phyloP scores from a whole-genome alignment of 2,329 filamentous ascomycete genomes.

The Lasiodiplodia citricola region DNA sequence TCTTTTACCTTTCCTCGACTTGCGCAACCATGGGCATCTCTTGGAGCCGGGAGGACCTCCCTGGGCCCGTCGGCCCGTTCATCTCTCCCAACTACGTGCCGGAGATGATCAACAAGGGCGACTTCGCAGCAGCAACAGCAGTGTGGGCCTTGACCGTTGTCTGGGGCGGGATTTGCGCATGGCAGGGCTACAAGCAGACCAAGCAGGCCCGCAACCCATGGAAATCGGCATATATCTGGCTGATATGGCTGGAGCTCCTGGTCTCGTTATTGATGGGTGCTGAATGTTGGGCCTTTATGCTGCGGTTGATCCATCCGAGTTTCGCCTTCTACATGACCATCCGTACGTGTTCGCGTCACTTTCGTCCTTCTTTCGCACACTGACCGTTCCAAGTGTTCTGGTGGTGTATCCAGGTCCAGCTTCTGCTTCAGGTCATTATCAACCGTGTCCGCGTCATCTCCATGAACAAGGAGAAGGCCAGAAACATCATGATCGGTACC shows the following conservation, averaged over 20 bases:
- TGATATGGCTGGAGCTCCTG: slow-evolving; percentile 56
- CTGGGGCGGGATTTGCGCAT: slow-evolving; percentile 38
- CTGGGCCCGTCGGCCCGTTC: slow-evolving; percentile 32
- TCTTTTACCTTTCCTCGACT: neutral
- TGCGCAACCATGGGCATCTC: slow-evolving; percentile 3
- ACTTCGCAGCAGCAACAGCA: slow-evolving; percentile 40
- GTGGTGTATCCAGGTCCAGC: slow-evolving; percentile 46
- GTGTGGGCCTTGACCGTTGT: slow-evolving; percentile 39
- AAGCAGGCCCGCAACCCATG: slow-evolving; percentile 36
- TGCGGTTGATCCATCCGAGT: slow-evolving; percentile 42
- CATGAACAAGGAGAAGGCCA: slow-evolving; percentile 38
- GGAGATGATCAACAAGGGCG: slow-evolving; percentile 37
- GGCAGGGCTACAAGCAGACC: slow-evolving; percentile 39
- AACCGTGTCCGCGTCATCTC: slow-evolving; percentile 46
- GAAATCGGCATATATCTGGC: slow-evolving; percentile 52
- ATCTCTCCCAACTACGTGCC: slow-evolving; percentile 33
- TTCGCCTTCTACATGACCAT: slow-evolving; percentile 43
- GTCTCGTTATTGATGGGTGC: slow-evolving; percentile 52
- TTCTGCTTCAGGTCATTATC: slow-evolving; percentile 49
- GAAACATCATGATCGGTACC: slow-evolving; percentile 43
- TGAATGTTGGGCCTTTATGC: slow-evolving; percentile 44
- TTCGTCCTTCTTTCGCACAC: slow-evolving; percentile 20
- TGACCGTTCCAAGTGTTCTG: slow-evolving; percentile 30
- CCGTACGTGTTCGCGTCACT: slow-evolving; percentile 1
- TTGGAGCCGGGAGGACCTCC: slow-evolving; percentile 5